Percentiles rank a stretch among this genome's conserved stretches.
phyloP scores from a whole-genome alignment of 768 basidiomycete species.

The Tubosaeta brunneosetosa region DNA sequence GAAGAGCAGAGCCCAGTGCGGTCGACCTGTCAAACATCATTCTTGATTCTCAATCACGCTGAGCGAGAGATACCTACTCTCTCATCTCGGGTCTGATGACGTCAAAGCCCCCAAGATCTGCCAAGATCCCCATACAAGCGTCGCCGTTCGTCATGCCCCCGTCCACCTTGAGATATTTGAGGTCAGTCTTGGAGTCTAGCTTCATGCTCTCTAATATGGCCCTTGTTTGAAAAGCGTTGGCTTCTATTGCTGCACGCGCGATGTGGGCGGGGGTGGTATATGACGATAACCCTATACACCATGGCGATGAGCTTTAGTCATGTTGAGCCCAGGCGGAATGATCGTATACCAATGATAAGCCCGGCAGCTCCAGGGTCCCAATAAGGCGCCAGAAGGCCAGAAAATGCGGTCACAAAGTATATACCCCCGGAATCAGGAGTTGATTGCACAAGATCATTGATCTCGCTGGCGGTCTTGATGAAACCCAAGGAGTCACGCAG shows the following conservation, averaged over 20 bases:
- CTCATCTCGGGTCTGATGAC: slow-evolving; percentile 95
- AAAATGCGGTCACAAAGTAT: slow-evolving; percentile 96
- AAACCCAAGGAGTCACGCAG: slow-evolving; percentile 85
- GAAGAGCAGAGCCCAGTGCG: slow-evolving; percentile 89
- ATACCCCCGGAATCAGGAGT: slow-evolving; percentile 81
- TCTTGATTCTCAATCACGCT: background rate
- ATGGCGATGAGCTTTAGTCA: slow-evolving; percentile 1
- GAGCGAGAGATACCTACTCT: slow-evolving; percentile 55
- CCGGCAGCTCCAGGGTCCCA: slow-evolving; percentile 95
- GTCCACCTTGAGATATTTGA: slow-evolving; percentile 89
- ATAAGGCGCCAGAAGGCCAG: slow-evolving; percentile 92
- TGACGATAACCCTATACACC: slow-evolving; percentile 59
- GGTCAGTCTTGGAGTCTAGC: slow-evolving; percentile 73
- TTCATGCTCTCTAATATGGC: slow-evolving; percentile 96
- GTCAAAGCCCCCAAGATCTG: slow-evolving; percentile 87
- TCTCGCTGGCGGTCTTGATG: slow-evolving; percentile 74
- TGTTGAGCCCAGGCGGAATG: slow-evolving; percentile 1
- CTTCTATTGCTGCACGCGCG: slow-evolving; percentile 91
- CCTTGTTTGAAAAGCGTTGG: slow-evolving; percentile 92
- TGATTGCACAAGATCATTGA: slow-evolving; percentile 77
- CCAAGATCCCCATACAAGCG: slow-evolving; percentile 79
- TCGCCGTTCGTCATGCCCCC: slow-evolving; percentile 99
- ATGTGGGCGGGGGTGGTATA: slow-evolving; percentile 93
- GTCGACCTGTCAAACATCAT: slow-evolving; percentile 61
- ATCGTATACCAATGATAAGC: slow-evolving; percentile 63